A percentile compares a stretch with the other conserved stretches of the same genome.
Conservation (phyloP, 2,329 filamentous ascomycete genomes). For the Drechslerella coelobrocha region DNA sequence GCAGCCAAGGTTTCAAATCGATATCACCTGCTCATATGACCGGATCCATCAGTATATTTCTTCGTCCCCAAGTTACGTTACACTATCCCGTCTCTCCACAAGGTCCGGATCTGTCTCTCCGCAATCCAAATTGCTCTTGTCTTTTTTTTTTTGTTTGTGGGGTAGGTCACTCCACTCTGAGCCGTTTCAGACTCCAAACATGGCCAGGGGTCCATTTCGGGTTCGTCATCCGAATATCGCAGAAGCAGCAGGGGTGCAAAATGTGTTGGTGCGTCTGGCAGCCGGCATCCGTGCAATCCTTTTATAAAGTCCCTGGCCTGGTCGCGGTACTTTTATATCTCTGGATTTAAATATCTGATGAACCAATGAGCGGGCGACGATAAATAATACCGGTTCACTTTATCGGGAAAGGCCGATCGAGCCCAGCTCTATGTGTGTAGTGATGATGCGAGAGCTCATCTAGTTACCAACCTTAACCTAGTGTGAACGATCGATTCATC, state of each 20-base stretch:
- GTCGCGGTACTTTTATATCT: not conserved
- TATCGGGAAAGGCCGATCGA: too few species aligned
- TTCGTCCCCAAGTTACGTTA: not conserved
- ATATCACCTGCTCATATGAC: conserved; percentile 6
- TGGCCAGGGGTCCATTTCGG: conserved; percentile 20
- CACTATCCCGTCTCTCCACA: too few species aligned
- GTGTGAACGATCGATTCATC: too few species aligned
- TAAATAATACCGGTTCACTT: too few species aligned
- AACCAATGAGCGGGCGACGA: too few species aligned
- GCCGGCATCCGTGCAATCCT: not conserved
- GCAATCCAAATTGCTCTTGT: conserved; percentile 8
- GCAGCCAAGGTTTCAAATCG: too few species aligned
- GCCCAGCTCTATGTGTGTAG: too few species aligned
- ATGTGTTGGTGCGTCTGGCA: conserved; percentile 1
- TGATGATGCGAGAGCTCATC: too few species aligned
- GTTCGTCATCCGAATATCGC: conserved; percentile 39
- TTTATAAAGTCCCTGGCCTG: not conserved
- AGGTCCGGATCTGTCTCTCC: not conserved
- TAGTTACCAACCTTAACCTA: too few species aligned
- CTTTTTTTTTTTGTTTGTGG: too few species aligned
- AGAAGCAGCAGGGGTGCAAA: conserved; percentile 4
- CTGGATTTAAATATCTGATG: too few species aligned
- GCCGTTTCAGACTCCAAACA: conserved; percentile 47
- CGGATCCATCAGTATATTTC: not conserved
- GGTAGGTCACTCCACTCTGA: conserved; percentile 12